A percentile compares a stretch with the other conserved stretches of the same genome.
Evolutionary conservation across 148 eudicot genomes (phyloP).

Genomic region (Linanthus parryae): DNA sequence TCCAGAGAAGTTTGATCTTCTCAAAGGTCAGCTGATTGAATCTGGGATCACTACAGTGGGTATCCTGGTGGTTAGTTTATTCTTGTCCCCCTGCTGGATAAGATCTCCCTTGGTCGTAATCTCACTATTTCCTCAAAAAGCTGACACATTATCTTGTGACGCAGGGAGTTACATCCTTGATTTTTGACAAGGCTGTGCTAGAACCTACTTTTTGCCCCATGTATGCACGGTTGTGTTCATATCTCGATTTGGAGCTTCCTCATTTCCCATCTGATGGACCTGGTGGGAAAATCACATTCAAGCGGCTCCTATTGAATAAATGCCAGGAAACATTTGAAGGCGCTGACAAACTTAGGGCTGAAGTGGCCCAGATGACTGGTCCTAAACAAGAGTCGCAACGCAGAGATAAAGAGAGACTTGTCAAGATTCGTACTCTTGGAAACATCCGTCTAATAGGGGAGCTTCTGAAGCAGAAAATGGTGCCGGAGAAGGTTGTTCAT

Average conservation of each 20-base stretch:
- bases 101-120: too few species aligned
- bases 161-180: slow-evolving; percentile 85
- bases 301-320: slow-evolving; percentile 76
- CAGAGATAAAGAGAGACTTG: slow-evolving; percentile 75
- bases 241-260: slow-evolving; percentile 74
- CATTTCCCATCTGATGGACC: slow-evolving; percentile 83
- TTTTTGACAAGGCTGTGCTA: slow-evolving; percentile 95
- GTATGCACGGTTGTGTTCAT: slow-evolving; percentile 86
- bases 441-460: slow-evolving; percentile 97
- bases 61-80: slow-evolving; percentile 54
- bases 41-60: slow-evolving; percentile 93
- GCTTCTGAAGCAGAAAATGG: slow-evolving; percentile 98
- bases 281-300: slow-evolving; percentile 80
- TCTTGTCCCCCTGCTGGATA: too few species aligned
- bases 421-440: slow-evolving; percentile 93
- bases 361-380: slow-evolving; percentile 64
- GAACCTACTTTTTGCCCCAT: slow-evolving; percentile 98
- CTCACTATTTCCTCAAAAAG: too few species aligned
- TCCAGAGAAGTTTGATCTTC: slow-evolving; percentile 90
- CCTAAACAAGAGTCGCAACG: slow-evolving; percentile 86
- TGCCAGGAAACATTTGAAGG: slow-evolving; percentile 99
- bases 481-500: slow-evolving; percentile 90
- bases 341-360: slow-evolving; percentile 72
- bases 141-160: slow-evolving; percentile 15
- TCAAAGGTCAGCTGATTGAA: slow-evolving; percentile 81